Percentiles rank a stretch among this genome's conserved stretches.
These are phyloP conservation scores for Suillus ampliporus DNA, from an alignment of 768 basidiomycete genomes.

Conservation along the genomic window DNA sequence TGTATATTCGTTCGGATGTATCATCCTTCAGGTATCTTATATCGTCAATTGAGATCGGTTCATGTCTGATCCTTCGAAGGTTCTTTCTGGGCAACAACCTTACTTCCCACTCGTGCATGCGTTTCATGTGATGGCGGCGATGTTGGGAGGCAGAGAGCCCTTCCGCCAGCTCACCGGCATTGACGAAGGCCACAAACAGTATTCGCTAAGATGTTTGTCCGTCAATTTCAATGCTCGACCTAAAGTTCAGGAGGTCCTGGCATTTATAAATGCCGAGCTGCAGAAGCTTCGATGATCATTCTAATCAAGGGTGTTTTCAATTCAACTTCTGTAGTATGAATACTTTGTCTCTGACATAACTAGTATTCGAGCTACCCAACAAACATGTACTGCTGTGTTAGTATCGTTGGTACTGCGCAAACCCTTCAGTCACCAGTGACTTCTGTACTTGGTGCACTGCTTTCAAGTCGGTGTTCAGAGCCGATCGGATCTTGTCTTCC, in stretches of 20 bases:
- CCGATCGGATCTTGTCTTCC: neutral
- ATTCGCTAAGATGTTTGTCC: neutral
- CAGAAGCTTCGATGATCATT: neutral
- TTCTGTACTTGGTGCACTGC: too few relatives aligned
- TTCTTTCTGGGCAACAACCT: slow-evolving; percentile 1
- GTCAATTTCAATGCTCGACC: neutral
- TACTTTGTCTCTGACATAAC: neutral
- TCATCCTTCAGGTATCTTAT: slow-evolving; percentile 30
- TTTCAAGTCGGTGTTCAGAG: neutral
- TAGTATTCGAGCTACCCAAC: neutral
- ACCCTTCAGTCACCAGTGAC: too few relatives aligned
- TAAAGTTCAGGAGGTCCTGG: neutral
- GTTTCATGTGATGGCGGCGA: neutral
- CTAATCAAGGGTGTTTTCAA: neutral
- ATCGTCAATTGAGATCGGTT: neutral
- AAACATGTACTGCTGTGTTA: neutral
- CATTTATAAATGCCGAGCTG: neutral
- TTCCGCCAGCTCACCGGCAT: neutral
- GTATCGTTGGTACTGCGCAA: too few relatives aligned
- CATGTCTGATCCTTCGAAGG: neutral
- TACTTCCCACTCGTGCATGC: neutral
- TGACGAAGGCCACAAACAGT: neutral
- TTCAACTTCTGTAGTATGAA: neutral
- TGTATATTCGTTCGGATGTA: slow-evolving; percentile 47
- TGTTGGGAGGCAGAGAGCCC: neutral